Evolutionary conservation across 2,329 filamentous ascomycete genomes (phyloP), one percentile per base, ranked within the genome.

Genomic region (Epichloe gansuensis): DNA sequence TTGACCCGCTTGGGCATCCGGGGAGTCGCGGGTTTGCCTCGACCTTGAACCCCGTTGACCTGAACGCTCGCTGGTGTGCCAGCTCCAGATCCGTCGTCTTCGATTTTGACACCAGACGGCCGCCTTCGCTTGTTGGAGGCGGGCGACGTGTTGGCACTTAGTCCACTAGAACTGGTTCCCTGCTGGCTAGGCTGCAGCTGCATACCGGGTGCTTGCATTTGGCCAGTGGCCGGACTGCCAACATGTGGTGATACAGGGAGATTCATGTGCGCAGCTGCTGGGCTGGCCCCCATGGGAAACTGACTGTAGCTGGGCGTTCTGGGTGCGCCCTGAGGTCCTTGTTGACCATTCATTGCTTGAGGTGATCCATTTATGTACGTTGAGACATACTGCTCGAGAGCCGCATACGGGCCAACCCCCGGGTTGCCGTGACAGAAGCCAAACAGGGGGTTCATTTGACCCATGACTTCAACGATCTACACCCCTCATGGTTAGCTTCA

Each of bases 151-250:
- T 84, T 85, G 52, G 81, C 80, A 61, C 80, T 84, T 6, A 80
- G 80, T 2, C 80, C 81, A 62, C 78, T 81, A 9, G 81, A 84
- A 63, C 71, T 80, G 35, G 81, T 82, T 40, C 81, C 82, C 62
- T 85, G 82, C 63, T 84, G 81, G 62, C 81, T 84, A 56, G 80
- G 78, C 63, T 85, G 81, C 54, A 81, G 69, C 63, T 81, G 78
- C 81, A 85, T 85, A 55, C 73, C 73, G 23, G 81, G 81, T 49
- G 80, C 78, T 63, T 81, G 78, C 74, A 83, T 81, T 50, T 76
- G 72, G 15, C 76, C 79, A 13, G 77, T 75, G 17, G 78, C 80
- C 8, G 82, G 82, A 62, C 79, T 83, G 51, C 78, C 75, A 52
- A 73, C 60, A 51, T 81, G 79, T 49, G 80, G 80, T 13, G 81